Evolutionary conservation across 2,329 filamentous ascomycete species (phyloP), one percentile per base, ranked within the genome.

Genomic region (Talaromyces sp.): DNA sequence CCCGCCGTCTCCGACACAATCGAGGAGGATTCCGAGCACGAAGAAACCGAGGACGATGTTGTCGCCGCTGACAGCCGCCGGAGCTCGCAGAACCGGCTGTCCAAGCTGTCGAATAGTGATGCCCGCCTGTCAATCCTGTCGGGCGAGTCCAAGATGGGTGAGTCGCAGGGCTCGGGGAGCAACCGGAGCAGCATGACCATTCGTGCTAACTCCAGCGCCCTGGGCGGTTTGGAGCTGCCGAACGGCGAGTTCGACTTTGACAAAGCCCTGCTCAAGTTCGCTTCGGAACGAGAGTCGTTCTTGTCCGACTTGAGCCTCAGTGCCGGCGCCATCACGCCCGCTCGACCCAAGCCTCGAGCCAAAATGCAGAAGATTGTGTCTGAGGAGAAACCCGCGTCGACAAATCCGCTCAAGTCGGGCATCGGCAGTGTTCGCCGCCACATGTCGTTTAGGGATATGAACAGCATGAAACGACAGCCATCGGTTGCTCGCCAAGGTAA

Each of bases 381-480:
- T 31, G 89, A 92, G 48, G 92, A 96, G 64, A 79, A 78, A 38
- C 73, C 74, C 17, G 69, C 71, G 35, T 75, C 77, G 64, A 79
- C 65, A n/a, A 71, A 72, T 57, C 64, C 81, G 29, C 71, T 85
- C 54, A 81, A 82, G 68, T 82, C 81, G 14, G 82, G 86, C 72
- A 90, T 86, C 64, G 93, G 93, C 51, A 97, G 92, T 77, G 89
- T 99, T 68, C 86, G 93, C 64, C 87, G 94, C 74, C 91, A 94
- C 69, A 89, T 99, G 76, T 96, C 93, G 68, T 91, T 93, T 74
- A 85, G 88, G 67, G 94, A 97, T 69, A 95, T 97, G 90, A 96
- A 89, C 76, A 97, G 92, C 77, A 84, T 91, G 80, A 93, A 93
- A 79, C 88, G 92, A 74, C 90, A 94, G 69, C 88, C 92, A 56